Evolutionary conservation across 176 grass and related monocot species (phyloP).

Genomic region (Paspalum vaginatum): DNA sequence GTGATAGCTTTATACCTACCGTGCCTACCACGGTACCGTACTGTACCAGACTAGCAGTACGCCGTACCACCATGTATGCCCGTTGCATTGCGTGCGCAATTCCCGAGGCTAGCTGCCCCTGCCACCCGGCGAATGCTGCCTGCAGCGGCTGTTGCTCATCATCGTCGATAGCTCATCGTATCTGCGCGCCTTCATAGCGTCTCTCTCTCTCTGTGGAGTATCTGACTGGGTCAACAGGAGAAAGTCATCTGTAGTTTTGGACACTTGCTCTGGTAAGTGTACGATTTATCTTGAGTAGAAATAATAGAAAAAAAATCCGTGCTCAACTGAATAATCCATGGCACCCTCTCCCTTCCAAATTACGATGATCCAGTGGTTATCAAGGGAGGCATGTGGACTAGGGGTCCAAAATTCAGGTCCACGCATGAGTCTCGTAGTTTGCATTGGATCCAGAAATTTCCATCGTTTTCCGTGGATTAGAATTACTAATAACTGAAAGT

Average conservation of each 20-base stretch:
- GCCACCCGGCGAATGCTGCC: constrained; percentile 34
- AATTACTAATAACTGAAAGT: too few species aligned
- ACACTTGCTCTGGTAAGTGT: not conserved
- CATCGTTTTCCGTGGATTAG: not conserved
- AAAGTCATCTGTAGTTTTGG: constrained; percentile 10
- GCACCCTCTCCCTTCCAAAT: too few species aligned
- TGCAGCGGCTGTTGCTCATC: constrained; percentile 26
- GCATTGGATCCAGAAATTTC: not conserved
- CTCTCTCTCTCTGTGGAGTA: not conserved
- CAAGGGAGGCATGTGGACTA: not conserved
- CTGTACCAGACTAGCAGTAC: not conserved
- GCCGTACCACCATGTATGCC: not conserved
- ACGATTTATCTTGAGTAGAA: not conserved
- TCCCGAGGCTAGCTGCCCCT: constrained; percentile 39
- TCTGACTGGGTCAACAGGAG: constrained; percentile 32
- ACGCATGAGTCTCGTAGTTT: not conserved
- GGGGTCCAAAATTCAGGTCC: not conserved
- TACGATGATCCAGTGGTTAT: not conserved
- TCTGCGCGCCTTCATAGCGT: constrained; percentile 43
- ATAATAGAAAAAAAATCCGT: not conserved
- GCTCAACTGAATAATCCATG: too few species aligned
- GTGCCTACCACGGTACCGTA: too few species aligned
- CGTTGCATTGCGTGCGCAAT: constrained; percentile 33
- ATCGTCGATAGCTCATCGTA: too few species aligned
- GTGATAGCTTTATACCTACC: too few species aligned